Evolutionary conservation across 2,329 filamentous ascomycete species (phyloP), one percentile per base, ranked within the genome.

Genomic region (Allantophomopsis cytisporea): DNA sequence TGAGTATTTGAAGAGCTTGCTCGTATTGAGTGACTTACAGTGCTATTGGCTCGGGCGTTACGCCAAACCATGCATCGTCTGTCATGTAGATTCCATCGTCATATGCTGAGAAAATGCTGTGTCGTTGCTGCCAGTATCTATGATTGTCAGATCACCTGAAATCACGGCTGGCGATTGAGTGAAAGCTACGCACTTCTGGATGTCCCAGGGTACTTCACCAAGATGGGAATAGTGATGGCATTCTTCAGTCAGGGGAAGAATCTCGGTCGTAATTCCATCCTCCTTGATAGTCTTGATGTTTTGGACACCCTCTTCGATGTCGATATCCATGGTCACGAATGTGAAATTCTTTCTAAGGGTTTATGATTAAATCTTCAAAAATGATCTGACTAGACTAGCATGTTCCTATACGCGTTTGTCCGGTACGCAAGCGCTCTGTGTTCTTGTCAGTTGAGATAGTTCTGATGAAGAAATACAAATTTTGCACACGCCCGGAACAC

Each of bases 1-100:
- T 14, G 7, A 39, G 38, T 39, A n/a, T 16, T 16, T 3, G 12
- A 32, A 33, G 23, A 35, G 13, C 41, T 36, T 15, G 10, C n/a
- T 20, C 4, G 7, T 20, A 20, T 20, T 4, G 18, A 17, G 17
- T 35, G 28, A 62, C 68, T 52, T 65, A 91, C 84, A 71, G 77
- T 43, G 91, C 91, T 20, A 98, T 76, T 4, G 84, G 83, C 58
- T 98, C 89, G 12, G 91, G 88, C 0, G 93, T 98, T 7, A 96
- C 88, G 40, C 88, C 91, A 57, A 91, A 98, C 91, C 91, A 98
- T 39, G 87, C 83, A 61, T 89, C 81, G 56, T 94, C 80, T 0
- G 93, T 98, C 69, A 98, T 76, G 66, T 78, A 81, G 48, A 98
- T 73, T 40, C 87, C 89, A 42, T 88, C 72, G 56, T 95, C 81